phyloP scores from a whole-genome alignment of 2,329 filamentous ascomycete species.

The Fusarium sororula region DNA sequence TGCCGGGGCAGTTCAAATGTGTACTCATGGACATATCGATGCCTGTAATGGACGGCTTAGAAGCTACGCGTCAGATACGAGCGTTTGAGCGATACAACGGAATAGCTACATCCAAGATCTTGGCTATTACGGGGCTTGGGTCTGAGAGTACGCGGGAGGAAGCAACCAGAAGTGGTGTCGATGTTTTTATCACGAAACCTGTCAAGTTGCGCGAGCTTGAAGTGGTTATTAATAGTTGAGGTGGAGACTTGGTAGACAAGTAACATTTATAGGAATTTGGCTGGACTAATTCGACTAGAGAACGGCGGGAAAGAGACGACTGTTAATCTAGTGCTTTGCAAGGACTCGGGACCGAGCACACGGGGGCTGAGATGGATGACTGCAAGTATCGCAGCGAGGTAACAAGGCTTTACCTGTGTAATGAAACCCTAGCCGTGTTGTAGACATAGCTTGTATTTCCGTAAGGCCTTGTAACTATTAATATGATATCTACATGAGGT shows the following conservation, averaged over 20 bases:
- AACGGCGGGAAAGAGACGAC: background rate
- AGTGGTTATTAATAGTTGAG: background rate
- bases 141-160: background rate
- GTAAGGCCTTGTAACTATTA: background rate
- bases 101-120: background rate
- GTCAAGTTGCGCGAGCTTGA: background rate
- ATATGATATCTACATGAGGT: no score
- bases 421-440: background rate
- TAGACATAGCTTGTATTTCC: no score
- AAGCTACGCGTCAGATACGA: slow-evolving; percentile 5
- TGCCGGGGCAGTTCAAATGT: background rate
- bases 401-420: background rate
- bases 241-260: no score
- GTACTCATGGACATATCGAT: slow-evolving; percentile 12
- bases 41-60: background rate
- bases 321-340: no score
- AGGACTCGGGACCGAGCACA: background rate
- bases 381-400: background rate
- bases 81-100: background rate
- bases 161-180: background rate
- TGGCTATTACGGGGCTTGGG: background rate
- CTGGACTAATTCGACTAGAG: background rate
- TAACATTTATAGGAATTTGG: background rate
- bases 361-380: background rate
- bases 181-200: slow-evolving; percentile 4